A percentile compares a stretch with the other conserved stretches of the same genome.
These are phyloP conservation scores for Marasmius fiardii DNA, from an alignment of 1,284 basidiomycete species.

Conservation along the genomic window DNA sequence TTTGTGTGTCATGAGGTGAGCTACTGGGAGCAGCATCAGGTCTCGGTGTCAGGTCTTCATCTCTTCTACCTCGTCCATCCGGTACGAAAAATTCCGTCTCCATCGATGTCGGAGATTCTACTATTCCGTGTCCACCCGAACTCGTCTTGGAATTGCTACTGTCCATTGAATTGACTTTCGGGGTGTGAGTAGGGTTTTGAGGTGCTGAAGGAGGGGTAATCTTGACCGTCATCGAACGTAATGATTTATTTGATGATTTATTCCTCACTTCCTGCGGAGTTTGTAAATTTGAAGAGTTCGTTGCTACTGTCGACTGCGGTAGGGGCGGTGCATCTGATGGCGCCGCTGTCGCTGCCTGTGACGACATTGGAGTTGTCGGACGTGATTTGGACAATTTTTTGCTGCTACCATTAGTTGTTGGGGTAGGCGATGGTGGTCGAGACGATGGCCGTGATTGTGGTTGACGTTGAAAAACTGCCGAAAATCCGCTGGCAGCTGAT, in stretches of 20 bases:
- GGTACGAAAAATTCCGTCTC: not conserved
- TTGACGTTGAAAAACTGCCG: not conserved
- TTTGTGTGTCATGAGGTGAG: conserved; percentile 10
- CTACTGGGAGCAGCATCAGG: too few species aligned
- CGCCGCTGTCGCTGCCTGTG: not conserved
- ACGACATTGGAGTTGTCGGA: not conserved
- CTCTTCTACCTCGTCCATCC: not conserved
- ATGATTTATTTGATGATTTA: not conserved
- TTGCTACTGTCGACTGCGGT: not conserved
- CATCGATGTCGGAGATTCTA: not conserved
- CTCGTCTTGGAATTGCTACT: conserved; percentile 10
- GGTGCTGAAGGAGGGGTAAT: not conserved
- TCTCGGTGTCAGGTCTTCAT: conserved; percentile 11
- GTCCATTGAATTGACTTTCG: not conserved
- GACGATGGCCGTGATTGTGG: not conserved
- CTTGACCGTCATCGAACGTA: not conserved
- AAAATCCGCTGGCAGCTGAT: not conserved
- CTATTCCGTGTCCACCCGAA: not conserved
- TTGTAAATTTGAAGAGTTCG: not conserved
- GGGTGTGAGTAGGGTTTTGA: not conserved
- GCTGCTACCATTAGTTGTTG: not conserved
- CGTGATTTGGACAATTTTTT: not conserved
- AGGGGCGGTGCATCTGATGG: not conserved
- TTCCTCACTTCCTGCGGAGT: not conserved
- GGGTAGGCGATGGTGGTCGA: not conserved